A percentile compares a stretch with the other conserved stretches of the same genome.
phyloP scores from a whole-genome alignment of 257 asterid genomes.

The Paraleonurus japonicus region DNA sequence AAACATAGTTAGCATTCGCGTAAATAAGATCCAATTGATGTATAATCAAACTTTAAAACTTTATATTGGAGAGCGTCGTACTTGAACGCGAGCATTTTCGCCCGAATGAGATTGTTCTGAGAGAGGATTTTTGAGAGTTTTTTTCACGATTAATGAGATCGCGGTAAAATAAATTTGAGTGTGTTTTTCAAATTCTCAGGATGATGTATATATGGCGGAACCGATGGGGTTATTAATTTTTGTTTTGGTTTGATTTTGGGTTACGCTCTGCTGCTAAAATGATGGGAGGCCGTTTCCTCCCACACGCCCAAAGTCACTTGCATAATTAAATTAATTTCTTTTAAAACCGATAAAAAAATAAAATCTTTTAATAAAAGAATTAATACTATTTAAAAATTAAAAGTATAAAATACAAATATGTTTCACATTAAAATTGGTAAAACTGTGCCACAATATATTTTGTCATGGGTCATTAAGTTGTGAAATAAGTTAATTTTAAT shows the following conservation, averaged over 20 bases:
- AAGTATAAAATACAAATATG: too few relatives aligned
- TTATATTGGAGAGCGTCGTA: slow-evolving; percentile 24
- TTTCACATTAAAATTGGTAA: too few relatives aligned
- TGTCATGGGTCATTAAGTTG: too few relatives aligned
- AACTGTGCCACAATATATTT: too few relatives aligned
- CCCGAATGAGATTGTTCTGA: slow-evolving; percentile 13
- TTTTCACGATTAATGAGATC: slow-evolving; percentile 27
- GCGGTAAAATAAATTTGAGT: slow-evolving; percentile 32
- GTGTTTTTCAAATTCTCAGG: slow-evolving; percentile 31
- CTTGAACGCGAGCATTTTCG: slow-evolving; percentile 77
- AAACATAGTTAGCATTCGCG: slow-evolving; percentile 8
- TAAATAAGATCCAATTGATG: not conserved
- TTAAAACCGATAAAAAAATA: too few relatives aligned
- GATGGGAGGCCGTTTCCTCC: not conserved
- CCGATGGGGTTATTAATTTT: slow-evolving; percentile 20
- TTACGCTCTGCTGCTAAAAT: slow-evolving; percentile 23
- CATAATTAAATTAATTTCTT: too few relatives aligned
- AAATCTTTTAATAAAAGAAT: too few relatives aligned
- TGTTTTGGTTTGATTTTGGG: slow-evolving; percentile 27
- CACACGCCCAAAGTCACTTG: not conserved
- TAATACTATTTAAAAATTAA: too few relatives aligned
- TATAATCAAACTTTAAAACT: not conserved
- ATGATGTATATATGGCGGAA: slow-evolving; percentile 32
- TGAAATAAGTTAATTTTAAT: too few relatives aligned
- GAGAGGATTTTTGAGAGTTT: not conserved